Evolutionary conservation across 805 yeast genomes (phyloP), one percentile per base, ranked within the genome.

Genomic region (Metschnikowia baotianmanensis): DNA sequence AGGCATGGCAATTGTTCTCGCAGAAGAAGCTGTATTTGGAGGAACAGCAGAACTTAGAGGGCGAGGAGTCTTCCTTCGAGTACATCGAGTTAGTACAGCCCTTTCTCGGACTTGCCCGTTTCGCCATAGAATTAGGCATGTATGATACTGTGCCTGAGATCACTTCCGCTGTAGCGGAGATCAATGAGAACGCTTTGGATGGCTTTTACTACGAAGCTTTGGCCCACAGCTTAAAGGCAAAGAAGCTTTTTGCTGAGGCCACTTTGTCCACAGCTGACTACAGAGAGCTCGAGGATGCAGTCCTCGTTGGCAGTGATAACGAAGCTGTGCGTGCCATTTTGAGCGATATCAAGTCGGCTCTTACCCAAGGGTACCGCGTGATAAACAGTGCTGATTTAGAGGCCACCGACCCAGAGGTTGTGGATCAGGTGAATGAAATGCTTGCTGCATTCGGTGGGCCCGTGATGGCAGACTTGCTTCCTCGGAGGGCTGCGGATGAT

Each of bases 151-250:
- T 86, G 3, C 67, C 78, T 3, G 73, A 76, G n/a, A 80, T 88
- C n/a, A 72, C 88, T 10, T 65, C 74, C 13, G 73, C 74, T 19
- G 71, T 83, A 13, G 82, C 83, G 52, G 91, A 85, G 45, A 77
- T 91, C 33, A 89, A 91, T 63, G 97, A 91, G 53, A 83, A 81
- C 52, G 79, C 87, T 46, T 69, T 87, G 42, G 98, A 93, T 55
- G 74, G 83, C 28, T 84, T 77, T 56, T 93, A 93, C 59, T 66
- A 89, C 48, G 95, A 87, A 56, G 95, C 93, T 0, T 78, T 90
- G 53, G 80, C 93, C 0, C 73, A 82, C 55, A 59, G 79, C 47
- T 63, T 85, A 42, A 53, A 50, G 36, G 69, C 69, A 17, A 67
- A 66, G 40, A 52, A 51, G 43, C 25, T 54, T 11, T 47, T 45